phyloP scores from a whole-genome alignment of 768 basidiomycete species.

The Lactarius evosmus region DNA sequence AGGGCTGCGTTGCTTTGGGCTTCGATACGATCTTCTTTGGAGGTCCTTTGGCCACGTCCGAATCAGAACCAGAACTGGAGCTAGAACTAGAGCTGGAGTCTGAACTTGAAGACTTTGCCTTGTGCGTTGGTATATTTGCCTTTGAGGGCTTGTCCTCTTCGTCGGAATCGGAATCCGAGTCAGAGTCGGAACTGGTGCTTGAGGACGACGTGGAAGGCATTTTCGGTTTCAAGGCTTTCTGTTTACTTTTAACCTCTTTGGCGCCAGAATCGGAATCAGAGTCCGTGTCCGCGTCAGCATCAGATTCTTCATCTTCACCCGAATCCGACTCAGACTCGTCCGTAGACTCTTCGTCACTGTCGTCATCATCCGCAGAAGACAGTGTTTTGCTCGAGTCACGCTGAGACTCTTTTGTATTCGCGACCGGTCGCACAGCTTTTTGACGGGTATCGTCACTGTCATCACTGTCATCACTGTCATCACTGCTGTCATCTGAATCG shows the following conservation, averaged over 20 bases:
- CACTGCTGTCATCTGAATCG: conserved; percentile 8
- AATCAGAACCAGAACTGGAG: conserved; percentile 21
- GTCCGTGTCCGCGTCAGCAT: conserved; percentile 5
- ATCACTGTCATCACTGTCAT: not conserved
- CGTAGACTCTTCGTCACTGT: conserved; percentile 23
- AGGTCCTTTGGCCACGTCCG: not conserved
- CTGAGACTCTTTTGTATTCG: not conserved
- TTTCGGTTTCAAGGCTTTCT: conserved; percentile 3
- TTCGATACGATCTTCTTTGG: conserved; percentile 12
- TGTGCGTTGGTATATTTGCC: conserved; percentile 2
- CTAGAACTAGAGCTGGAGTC: conserved; percentile 24
- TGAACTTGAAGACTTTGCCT: not conserved
- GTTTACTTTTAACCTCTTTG: conserved; percentile 1
- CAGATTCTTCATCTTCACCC: conserved; percentile 6
- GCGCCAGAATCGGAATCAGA: not conserved
- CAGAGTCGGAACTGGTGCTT: conserved; percentile 28
- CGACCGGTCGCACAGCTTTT: not conserved
- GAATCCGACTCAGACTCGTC: conserved; percentile 27
- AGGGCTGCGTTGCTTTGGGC: conserved; percentile 17
- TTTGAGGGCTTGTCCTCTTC: conserved; percentile 27
- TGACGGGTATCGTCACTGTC: not conserved
- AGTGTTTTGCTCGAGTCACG: conserved; percentile 27
- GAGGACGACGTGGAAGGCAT: conserved; percentile 13
- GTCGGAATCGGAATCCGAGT: conserved; percentile 16
- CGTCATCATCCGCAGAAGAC: conserved; percentile 20